phyloP scores from a whole-genome alignment of 2,329 filamentous ascomycete species.

The Lizonia empirigonia region DNA sequence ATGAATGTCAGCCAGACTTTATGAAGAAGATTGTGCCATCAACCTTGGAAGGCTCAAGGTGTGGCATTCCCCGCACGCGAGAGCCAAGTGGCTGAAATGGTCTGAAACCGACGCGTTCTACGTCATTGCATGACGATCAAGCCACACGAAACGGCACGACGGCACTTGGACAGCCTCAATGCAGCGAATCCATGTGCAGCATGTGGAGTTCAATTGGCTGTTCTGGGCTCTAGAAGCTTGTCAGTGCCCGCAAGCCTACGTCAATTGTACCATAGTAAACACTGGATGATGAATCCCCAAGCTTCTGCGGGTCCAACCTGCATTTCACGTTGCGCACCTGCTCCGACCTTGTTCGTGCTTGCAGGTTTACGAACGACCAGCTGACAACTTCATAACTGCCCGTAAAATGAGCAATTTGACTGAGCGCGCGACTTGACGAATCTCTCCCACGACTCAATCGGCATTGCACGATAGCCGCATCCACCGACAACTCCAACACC shows the following conservation, averaged over 20 bases:
- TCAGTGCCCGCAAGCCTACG: constrained; percentile 23
- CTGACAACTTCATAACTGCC: constrained; percentile 7
- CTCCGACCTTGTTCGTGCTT: constrained; percentile 18
- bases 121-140: constrained; percentile 28
- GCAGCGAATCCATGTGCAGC: constrained; percentile 15
- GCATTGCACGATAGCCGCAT: background rate
- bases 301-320: constrained; percentile 17
- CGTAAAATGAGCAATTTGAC: constrained; percentile 9
- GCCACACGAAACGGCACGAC: constrained; percentile 25
- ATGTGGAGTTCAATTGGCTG: constrained; percentile 25
- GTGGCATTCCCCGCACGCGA: constrained; percentile 23
- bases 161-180: constrained; percentile 23
- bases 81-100: constrained; percentile 23
- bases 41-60: background rate
- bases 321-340: constrained; percentile 13
- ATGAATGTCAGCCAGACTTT: background rate
- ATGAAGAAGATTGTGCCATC: background rate
- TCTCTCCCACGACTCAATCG: background rate
- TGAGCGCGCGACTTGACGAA: background rate
- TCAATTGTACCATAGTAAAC: constrained; percentile 33
- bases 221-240: constrained; percentile 17
- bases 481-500: background rate
- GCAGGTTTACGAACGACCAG: background rate
- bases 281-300: constrained; percentile 17
- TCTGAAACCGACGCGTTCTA: constrained; percentile 23